Percentiles rank a stretch among this genome's conserved stretches.
Conservation (phyloP, 495 filamentous ascomycete genomes). For the Trichoderma gamsii region DNA sequence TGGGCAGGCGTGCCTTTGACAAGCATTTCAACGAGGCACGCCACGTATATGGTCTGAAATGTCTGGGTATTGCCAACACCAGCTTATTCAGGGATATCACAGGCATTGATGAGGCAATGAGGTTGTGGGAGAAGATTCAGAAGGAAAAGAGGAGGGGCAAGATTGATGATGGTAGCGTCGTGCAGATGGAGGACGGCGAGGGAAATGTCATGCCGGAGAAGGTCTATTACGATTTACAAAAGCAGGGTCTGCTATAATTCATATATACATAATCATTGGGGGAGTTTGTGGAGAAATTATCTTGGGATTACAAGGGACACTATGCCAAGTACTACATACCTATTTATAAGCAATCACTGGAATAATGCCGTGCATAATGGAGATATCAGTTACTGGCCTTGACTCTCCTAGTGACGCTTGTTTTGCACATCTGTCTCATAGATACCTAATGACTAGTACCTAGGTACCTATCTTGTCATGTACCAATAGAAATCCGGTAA, state of each 20-base stretch:
- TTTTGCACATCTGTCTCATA: too few relatives aligned
- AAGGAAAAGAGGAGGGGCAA: slow-evolving; percentile 74
- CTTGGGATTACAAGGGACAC: not conserved
- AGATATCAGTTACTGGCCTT: too few relatives aligned
- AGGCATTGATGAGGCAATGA: slow-evolving; percentile 77
- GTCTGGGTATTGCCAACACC: slow-evolving; percentile 87
- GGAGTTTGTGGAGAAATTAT: not conserved
- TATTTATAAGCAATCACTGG: not conserved
- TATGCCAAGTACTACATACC: not conserved
- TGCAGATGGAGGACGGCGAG: slow-evolving; percentile 97
- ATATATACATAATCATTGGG: slow-evolving; percentile 5
- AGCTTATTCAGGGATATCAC: slow-evolving; percentile 92
- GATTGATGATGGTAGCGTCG: slow-evolving; percentile 68
- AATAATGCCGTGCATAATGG: too few relatives aligned
- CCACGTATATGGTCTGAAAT: slow-evolving; percentile 89
- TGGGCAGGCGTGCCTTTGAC: slow-evolving; percentile 90
- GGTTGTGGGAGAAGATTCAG: slow-evolving; percentile 90
- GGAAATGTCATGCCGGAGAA: slow-evolving; percentile 99
- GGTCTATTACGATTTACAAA: slow-evolving; percentile 82
- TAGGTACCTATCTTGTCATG: too few relatives aligned
- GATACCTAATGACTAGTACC: too few relatives aligned
- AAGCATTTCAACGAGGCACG: slow-evolving; percentile 95
- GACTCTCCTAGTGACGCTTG: too few relatives aligned
- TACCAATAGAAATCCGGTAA: too few relatives aligned
- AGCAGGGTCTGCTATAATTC: slow-evolving; percentile 58